phyloP scores from a whole-genome alignment of 345 rosid genomes.

The Populus deltoides region DNA sequence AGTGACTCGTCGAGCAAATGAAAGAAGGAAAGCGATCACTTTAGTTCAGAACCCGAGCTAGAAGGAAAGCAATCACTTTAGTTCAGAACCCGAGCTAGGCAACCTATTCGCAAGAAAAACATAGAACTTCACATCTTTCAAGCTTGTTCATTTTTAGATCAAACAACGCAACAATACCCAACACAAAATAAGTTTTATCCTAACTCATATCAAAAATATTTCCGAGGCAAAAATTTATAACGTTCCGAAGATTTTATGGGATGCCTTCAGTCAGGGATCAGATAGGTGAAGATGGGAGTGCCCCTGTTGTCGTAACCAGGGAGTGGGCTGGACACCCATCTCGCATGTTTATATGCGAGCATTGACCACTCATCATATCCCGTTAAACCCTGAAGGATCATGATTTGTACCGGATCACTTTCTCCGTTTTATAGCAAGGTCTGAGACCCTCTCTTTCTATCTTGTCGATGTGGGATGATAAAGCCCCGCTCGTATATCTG shows the following conservation, averaged over 20 bases:
- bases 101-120: too few relatives aligned
- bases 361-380: slow-evolving; percentile 57
- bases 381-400: slow-evolving; percentile 68
- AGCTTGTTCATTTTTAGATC: too few relatives aligned
- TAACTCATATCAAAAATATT: accelerated
- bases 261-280: slow-evolving; percentile 36
- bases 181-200: too few relatives aligned
- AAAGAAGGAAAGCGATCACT: too few relatives aligned
- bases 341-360: slow-evolving; percentile 29
- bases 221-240: background rate
- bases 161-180: too few relatives aligned
- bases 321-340: slow-evolving; percentile 45
- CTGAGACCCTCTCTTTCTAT: background rate
- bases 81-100: too few relatives aligned
- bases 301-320: slow-evolving; percentile 65
- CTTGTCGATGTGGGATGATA: slow-evolving; percentile 38
- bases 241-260: background rate
- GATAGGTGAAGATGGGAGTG: slow-evolving; percentile 34
- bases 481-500: background rate
- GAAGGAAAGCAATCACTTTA: too few relatives aligned
- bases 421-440: background rate
- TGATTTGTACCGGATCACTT: accelerated
- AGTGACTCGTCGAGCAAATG: too few relatives aligned
- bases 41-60: too few relatives aligned
- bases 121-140: too few relatives aligned